These are phyloP conservation scores for Leishmania gerbilli DNA, from an alignment of 208 protist genomes.

Conservation along the genomic window DNA sequence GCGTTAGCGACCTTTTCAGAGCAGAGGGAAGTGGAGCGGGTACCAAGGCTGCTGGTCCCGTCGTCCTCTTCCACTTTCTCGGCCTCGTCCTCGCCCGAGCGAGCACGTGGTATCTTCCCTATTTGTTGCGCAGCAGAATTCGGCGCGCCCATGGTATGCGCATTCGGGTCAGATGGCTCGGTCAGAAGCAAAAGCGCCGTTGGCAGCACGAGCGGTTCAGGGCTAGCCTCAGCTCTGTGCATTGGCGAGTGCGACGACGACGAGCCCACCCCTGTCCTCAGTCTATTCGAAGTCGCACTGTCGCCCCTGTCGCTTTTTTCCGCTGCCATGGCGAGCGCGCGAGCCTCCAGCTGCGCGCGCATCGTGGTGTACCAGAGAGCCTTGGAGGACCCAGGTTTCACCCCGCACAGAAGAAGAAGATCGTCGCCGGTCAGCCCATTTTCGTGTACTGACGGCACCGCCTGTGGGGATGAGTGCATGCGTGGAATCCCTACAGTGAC, in stretches of 20 bases:
- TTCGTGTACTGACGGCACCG: background rate
- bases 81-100: background rate
- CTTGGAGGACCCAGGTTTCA: slow-evolving; percentile 44
- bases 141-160: background rate
- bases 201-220: slow-evolving; percentile 6
- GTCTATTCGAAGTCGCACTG: background rate
- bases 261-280: background rate
- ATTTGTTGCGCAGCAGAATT: background rate
- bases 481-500: background rate
- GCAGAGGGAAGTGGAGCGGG: background rate
- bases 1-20: background rate
- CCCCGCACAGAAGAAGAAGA: slow-evolving; percentile 54
- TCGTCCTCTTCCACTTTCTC: background rate
- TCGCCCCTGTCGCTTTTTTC: background rate
- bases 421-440: slow-evolving; percentile 52
- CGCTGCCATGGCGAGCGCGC: background rate
- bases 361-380: slow-evolving; percentile 48
- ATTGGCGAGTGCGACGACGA: background rate
- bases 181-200: background rate
- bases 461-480: background rate
- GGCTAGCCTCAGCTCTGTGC: background rate
- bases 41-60: slow-evolving; percentile 3
- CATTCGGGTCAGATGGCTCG: background rate
- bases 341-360: slow-evolving; percentile 23
- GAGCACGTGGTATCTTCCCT: background rate